Evolutionary conservation across 179 eudicot species (phyloP).

Genomic region (Camellia oleifera): DNA sequence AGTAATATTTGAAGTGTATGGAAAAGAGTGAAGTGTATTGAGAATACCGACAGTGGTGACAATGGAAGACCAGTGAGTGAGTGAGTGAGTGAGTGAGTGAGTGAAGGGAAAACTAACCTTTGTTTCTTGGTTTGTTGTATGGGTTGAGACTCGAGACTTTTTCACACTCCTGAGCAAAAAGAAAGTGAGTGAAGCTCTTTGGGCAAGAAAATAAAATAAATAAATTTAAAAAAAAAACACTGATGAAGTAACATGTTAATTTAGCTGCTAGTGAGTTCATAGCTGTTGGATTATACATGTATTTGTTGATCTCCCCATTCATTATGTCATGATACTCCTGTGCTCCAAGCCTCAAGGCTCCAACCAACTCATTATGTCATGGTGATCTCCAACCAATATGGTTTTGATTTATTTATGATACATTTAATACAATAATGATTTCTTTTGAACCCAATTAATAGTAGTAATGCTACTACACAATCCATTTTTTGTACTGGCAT

Average conservation of each 20-base stretch:
- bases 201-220: neutral
- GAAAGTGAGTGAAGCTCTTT: neutral
- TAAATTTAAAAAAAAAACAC: neutral
- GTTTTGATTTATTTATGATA: no score
- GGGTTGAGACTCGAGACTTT: neutral
- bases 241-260: neutral
- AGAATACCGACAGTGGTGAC: neutral
- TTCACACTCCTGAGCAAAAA: constrained; percentile 4
- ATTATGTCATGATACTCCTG: neutral
- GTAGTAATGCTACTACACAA: no score
- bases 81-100: neutral
- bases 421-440: no score
- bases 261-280: constrained; percentile 5
- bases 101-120: constrained; percentile 10
- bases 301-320: neutral
- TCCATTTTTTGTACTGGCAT: no score
- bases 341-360: neutral
- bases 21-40: neutral
- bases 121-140: constrained; percentile 6
- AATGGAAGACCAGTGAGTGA: neutral
- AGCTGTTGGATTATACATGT: constrained; percentile 2
- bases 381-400: no score
- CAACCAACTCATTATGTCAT: neutral
- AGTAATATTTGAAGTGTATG: neutral
- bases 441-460: no score